phyloP scores from a whole-genome alignment of 202 grass and related monocot genomes.

The Eragrostis tef region DNA sequence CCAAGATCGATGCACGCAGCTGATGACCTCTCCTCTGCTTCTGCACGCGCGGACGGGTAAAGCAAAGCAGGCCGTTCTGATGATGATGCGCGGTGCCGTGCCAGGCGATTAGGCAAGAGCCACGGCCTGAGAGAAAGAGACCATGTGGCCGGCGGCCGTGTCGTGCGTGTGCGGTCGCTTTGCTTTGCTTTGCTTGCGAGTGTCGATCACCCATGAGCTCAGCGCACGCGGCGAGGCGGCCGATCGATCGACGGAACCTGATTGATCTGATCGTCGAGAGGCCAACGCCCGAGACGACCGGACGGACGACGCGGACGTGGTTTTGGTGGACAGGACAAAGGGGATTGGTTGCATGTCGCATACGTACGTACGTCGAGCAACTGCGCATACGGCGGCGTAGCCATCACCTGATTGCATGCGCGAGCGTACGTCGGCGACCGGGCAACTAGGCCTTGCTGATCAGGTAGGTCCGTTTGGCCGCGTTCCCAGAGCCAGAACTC shows the following conservation, averaged over 20 bases:
- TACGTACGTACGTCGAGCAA: conserved; percentile 1
- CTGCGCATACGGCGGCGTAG: conserved; percentile 18
- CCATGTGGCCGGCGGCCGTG: not conserved
- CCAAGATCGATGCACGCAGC: no score
- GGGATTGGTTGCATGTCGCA: conserved; percentile 1
- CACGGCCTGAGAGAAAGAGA: not conserved
- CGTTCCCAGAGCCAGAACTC: not conserved
- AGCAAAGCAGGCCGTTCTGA: not conserved
- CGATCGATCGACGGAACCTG: not conserved
- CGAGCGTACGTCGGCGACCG: not conserved
- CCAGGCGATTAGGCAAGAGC: not conserved
- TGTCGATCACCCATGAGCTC: conserved; percentile 21
- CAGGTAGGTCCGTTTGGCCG: not conserved
- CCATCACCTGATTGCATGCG: not conserved
- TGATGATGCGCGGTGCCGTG: not conserved
- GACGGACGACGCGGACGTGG: not conserved
- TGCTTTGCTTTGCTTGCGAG: conserved; percentile 42
- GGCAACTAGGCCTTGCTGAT: not conserved
- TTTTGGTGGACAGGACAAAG: not conserved
- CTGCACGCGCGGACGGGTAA: no score
- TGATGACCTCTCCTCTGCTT: no score
- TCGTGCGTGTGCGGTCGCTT: not conserved
- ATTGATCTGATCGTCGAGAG: not conserved
- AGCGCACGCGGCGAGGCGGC: not conserved
- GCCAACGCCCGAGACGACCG: not conserved